These are phyloP conservation scores for Kingdonia uniflora DNA, from an alignment of 164 flowering plant genomes.

Conservation along the genomic window DNA sequence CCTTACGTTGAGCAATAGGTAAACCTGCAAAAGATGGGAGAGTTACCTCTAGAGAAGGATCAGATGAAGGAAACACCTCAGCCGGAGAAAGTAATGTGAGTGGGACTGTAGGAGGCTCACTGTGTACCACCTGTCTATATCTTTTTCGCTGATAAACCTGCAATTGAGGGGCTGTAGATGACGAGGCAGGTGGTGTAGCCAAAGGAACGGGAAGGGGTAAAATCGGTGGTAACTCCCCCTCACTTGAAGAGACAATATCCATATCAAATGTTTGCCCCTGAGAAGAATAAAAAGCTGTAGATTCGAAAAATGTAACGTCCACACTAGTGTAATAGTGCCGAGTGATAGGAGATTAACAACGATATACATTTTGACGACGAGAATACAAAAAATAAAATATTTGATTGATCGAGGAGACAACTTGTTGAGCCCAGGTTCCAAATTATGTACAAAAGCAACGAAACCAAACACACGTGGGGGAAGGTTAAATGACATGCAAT, in stretches of 20 bases:
- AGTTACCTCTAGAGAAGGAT: not conserved
- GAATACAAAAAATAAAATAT: too few relatives aligned
- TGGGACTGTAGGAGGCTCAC: not conserved
- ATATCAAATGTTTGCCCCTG: not conserved
- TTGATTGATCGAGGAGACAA: not conserved
- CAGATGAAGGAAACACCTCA: not conserved
- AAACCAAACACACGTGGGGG: not conserved
- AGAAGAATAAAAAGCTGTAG: not conserved
- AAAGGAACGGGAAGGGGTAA: not conserved
- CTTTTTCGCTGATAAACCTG: not conserved
- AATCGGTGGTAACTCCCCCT: too few relatives aligned
- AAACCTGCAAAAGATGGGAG: too few relatives aligned
- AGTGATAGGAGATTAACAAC: not conserved
- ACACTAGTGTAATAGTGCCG: too few relatives aligned
- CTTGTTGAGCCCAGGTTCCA: not conserved
- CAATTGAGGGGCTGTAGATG: not conserved
- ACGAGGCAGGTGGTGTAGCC: not conserved
- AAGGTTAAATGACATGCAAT: not conserved
- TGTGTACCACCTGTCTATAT: not conserved
- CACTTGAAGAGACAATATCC: too few relatives aligned
- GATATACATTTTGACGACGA: too few relatives aligned
- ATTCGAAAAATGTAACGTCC: constrained; percentile 1
- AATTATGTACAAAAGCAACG: not conserved
- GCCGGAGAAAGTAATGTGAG: not conserved
- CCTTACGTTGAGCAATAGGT: not conserved